A percentile compares a stretch with the other conserved stretches of the same genome.
Conservation (phyloP, 208 protist genomes). For the Acanthamoeba sp. region DNA sequence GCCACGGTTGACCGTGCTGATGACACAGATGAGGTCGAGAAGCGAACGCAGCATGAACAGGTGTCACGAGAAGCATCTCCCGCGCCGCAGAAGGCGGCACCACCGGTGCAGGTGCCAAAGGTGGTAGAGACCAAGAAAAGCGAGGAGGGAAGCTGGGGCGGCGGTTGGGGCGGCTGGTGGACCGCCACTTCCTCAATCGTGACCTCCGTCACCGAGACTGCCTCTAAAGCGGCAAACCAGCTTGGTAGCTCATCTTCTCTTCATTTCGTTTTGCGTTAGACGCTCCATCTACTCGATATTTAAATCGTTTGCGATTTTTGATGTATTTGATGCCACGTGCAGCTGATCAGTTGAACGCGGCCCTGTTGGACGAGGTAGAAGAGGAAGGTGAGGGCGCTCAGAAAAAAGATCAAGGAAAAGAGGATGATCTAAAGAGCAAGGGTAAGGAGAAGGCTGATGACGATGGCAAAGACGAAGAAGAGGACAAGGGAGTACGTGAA, state of each 20-base stretch:
- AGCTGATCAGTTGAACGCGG: constrained; percentile 29
- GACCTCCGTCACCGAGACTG: constrained; percentile 16
- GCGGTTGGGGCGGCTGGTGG: constrained; percentile 35
- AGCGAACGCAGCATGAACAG: no score
- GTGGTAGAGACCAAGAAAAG: not conserved
- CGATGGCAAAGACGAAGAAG: not conserved
- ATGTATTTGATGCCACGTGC: not conserved
- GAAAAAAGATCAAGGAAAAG: not conserved
- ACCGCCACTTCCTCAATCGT: constrained; percentile 19
- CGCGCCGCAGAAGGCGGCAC: no score
- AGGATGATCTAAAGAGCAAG: not conserved
- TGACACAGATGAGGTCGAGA: no score
- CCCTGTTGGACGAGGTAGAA: not conserved
- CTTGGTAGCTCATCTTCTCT: not conserved
- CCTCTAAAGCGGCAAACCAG: constrained; percentile 25
- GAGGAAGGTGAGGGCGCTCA: not conserved
- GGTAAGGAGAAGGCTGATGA: not conserved
- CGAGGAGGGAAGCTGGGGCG: constrained; percentile 11
- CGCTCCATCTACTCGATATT: no score
- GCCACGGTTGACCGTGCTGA: not conserved
- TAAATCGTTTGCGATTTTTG: not conserved
- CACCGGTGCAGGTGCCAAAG: no score
- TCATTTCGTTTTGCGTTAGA: not conserved
- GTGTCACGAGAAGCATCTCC: no score
- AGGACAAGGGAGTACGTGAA: not conserved